Evolutionary conservation across 306 rosid species (phyloP).

Genomic region (Vachellia pachyceras): DNA sequence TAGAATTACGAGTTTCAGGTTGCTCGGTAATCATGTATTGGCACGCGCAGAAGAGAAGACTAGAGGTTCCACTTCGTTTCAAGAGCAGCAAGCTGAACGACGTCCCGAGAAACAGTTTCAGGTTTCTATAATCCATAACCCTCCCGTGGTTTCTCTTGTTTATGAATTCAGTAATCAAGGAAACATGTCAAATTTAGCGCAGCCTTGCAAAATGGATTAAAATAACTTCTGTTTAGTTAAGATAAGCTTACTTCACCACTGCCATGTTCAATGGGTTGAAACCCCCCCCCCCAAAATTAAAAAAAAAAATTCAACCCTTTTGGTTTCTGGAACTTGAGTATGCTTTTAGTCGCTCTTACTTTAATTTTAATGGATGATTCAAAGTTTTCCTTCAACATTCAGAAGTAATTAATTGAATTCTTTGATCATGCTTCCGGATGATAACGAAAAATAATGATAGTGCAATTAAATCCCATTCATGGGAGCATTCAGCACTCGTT

Average conservation of each 20-base stretch:
- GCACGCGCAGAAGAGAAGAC: conserved; percentile 82
- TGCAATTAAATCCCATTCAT: not conserved
- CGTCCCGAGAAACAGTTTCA: conserved; percentile 53
- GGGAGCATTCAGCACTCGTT: not conserved
- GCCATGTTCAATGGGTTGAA: conserved; percentile 6
- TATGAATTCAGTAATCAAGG: conserved; percentile 19
- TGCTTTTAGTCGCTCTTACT: not conserved
- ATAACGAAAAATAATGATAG: not conserved
- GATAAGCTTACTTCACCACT: conserved; percentile 16
- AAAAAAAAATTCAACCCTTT: not conserved
- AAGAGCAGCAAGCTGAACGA: conserved; percentile 52
- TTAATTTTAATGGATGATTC: not conserved
- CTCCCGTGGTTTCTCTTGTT: conserved; percentile 18
- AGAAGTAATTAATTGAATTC: not conserved
- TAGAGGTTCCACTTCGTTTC: conserved; percentile 48
- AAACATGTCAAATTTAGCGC: conserved; percentile 29
- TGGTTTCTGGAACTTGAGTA: not conserved
- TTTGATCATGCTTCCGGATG: not conserved
- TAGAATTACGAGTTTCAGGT: conserved; percentile 48
- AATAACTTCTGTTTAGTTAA: conserved; percentile 17
- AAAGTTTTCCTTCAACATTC: not conserved
- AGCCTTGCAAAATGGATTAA: not conserved
- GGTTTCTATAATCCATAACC: conserved; percentile 52
- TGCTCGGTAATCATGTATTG: conserved; percentile 54
- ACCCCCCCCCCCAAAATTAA: too few relatives aligned